A percentile compares a stretch with the other conserved stretches of the same genome.
Conservation (phyloP, 257 asterid genomes). For the Anisodus acutangulus region DNA sequence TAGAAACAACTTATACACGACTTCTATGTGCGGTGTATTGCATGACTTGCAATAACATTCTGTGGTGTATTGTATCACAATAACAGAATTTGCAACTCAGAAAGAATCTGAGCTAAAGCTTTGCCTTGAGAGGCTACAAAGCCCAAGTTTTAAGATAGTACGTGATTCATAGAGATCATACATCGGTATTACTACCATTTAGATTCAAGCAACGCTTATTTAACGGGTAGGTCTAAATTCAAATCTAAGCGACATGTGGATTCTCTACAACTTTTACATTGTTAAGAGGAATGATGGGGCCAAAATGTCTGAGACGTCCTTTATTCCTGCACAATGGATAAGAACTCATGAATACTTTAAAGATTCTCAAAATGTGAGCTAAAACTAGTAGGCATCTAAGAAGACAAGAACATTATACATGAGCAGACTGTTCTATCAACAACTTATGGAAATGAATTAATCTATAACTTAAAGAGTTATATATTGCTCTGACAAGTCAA, state of each 20-base stretch:
- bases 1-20: neutral
- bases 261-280: neutral
- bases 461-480: neutral
- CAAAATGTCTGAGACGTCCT: neutral
- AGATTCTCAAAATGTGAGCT: neutral
- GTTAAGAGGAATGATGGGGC: neutral
- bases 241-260: constrained; percentile 2
- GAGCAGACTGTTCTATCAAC: neutral
- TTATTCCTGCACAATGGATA: neutral
- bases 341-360: neutral
- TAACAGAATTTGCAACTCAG: neutral
- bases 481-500: neutral
- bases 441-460: neutral
- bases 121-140: constrained; percentile 1
- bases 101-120: constrained; percentile 12
- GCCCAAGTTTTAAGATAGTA: neutral
- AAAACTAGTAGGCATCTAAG: neutral
- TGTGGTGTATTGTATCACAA: neutral
- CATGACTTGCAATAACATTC: neutral
- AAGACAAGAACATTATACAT: neutral
- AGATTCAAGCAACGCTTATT: neutral
- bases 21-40: neutral
- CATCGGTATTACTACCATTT: neutral
- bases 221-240: neutral
- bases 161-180: neutral